Evolutionary conservation across 805 yeast species (phyloP), one percentile per base, ranked within the genome.

Genomic region (Jamesozyma piceae): DNA sequence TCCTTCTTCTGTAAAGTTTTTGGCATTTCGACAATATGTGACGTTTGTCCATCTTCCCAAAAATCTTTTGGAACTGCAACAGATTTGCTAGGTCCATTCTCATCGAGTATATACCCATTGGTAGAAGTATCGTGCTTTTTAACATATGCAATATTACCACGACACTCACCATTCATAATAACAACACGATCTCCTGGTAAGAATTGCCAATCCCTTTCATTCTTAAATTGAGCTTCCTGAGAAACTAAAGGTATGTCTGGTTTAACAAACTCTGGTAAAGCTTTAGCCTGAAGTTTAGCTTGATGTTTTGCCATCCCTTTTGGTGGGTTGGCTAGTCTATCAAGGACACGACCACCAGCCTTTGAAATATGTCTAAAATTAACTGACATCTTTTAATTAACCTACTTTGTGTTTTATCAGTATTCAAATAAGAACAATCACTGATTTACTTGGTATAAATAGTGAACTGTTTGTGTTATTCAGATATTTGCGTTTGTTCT

Each of bases 161-260:
- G 77, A 54, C 75, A 73, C 37, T 72, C 69, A 17, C 97, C 97
- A 40, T 71, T 72, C 22, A 77, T 68, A 21, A 87, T 70, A 57
- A 86, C 74, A 2, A 84, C 95, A 47, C 81, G 68, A 63, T 86
- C 95, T 18, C 95, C 95, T 19, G 76, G 77, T 37, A 79, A 68
- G 49, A 76, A 78, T 37, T 76, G 79, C 68, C 82, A 73, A 37
- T 81, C 72, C 46, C 69, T 66, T 35, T 65, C 69, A 14, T 67
- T 65, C 51, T 71, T 72, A 21, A 55, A 64, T 19, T 44, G 39
- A n/a, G 63, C 60, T 18, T 57, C 57, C 19, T 52, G 54, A 18
- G 54, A 57, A 2, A 67, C 64, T 9, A 57, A 48, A n/a, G 58
- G 58, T 15, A 63, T 43, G 5, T 55, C 53, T 10, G 67, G 60